phyloP scores from a whole-genome alignment of 2,329 filamentous ascomycete species.

The Aspergillus puulaauensis region DNA sequence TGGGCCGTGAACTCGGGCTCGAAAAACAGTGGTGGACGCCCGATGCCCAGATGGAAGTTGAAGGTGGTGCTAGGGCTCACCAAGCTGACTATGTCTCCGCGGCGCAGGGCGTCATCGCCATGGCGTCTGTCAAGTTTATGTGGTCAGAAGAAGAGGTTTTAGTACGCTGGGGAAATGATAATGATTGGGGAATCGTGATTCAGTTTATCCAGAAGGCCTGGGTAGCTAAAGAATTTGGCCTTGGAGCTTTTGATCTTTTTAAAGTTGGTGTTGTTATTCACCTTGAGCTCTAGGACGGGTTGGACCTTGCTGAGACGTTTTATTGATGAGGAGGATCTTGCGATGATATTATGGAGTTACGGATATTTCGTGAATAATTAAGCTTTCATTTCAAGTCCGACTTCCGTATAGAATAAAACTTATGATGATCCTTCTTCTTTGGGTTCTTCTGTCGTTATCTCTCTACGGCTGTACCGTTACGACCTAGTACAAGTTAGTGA shows the following conservation, averaged over 20 bases:
- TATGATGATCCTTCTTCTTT: neutral
- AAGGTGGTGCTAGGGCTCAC: neutral
- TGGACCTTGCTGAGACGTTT: neutral
- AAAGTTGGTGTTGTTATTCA: conserved; percentile 20
- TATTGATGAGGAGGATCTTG: neutral
- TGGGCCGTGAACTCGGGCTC: conserved; percentile 16
- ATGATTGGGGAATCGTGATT: conserved; percentile 17
- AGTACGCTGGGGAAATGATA: conserved; percentile 18
- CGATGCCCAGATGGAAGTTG: conserved; percentile 10
- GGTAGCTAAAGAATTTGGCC: conserved; percentile 7
- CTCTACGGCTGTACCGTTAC: neutral
- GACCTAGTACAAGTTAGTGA: neutral
- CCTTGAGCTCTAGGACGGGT: neutral
- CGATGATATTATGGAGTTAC: neutral
- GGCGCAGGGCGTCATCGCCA: conserved; percentile 8
- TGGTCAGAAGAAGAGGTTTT: conserved; percentile 22
- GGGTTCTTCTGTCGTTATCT: neutral
- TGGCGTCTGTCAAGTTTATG: conserved; percentile 21
- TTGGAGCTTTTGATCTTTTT: neutral
- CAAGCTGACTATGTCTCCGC: neutral
- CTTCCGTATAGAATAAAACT: neutral
- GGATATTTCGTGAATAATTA: neutral
- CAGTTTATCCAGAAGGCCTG: conserved; percentile 16
- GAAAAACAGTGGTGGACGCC: conserved; percentile 9
- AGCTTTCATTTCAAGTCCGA: neutral